Evolutionary conservation across 805 yeast species (phyloP).

Genomic region (Sungouiella thailandica): DNA sequence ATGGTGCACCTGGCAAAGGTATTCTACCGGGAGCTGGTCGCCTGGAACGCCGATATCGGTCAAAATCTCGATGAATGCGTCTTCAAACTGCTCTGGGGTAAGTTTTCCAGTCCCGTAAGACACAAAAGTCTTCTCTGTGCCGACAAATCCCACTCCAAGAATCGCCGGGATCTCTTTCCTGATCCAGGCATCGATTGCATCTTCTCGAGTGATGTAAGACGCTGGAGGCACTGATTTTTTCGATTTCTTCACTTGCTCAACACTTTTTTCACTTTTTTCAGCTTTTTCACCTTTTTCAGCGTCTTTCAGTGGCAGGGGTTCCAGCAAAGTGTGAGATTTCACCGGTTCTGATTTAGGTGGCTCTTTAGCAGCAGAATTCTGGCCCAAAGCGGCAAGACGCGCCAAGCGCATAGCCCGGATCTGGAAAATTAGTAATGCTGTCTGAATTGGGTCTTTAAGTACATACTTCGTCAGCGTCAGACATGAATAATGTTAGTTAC

Average conservation of each 20-base stretch:
- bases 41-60: conserved; percentile 48
- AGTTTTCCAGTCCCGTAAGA: conserved; percentile 22
- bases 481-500: too few relatives aligned
- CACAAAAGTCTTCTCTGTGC: conserved; percentile 19
- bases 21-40: conserved; percentile 38
- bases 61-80: conserved; percentile 49
- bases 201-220: conserved; percentile 7
- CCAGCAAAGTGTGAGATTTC: too few relatives aligned
- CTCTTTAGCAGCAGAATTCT: background rate
- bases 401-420: conserved; percentile 53
- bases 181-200: conserved; percentile 38
- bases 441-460: too few relatives aligned
- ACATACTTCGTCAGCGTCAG: conserved; percentile 16
- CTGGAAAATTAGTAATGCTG: conserved; percentile 19
- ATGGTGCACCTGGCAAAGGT: conserved; percentile 43
- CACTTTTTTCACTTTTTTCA: background rate
- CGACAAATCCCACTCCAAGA: conserved; percentile 23
- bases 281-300: background rate
- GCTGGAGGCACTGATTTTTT: background rate
- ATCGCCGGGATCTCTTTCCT: conserved; percentile 29
- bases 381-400: conserved; percentile 25
- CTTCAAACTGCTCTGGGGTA: conserved; percentile 38
- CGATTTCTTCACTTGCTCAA: background rate
- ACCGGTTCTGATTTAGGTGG: conserved; percentile 3
- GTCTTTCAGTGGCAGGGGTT: background rate